Base-by-base conservation (phyloP, 495 filamentous ascomycete species). In the Lasiosphaeria hispida region DNA sequence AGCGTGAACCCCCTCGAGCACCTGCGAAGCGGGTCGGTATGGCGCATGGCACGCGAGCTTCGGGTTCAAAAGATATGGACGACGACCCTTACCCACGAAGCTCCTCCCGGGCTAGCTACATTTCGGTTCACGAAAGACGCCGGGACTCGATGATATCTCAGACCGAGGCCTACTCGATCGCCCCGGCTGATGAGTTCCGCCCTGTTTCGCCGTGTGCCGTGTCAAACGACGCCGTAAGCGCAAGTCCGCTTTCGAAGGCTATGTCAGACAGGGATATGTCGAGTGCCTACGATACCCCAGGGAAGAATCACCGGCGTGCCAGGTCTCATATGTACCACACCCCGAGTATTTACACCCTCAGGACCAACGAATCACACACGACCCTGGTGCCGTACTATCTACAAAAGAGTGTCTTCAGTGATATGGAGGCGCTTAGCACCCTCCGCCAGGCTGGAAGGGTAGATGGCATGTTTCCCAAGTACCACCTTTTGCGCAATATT, bases 331-430 rank as follows among this genome's bases (percentile, higher is more conserved):
- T 72, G 7, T 65, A 74, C 37, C 23, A 30, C 23, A 57, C 66
- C 10, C 82, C 86, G 4, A 90, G 87, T 57, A 83, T 91, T 59
- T 90, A 90, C 63, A 90, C 87, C 0, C 68, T 90, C 0, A 78
- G 79, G 18, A 84, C 84, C 8, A 83, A 80, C 14, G 83, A 84
- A 18, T 90, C 87, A 0, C 79, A 84, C 41, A 80, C 79, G 0
- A 90, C 88, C 0, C 75, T 91, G 10, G 67, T 85, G 2, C 74
- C 89, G 19, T 81, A 75, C 11, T 72, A 76, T 10, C 73, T 77
- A 10, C 73, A 14, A 6, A 65, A 70, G 57, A 84, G 82, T 55
- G 77, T 78, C 1, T 85, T 83, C 53, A 80, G 81, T 13, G 77
- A 85, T 53, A 77, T 75, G 1, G 73, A 77, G 42, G 81, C 82